Conservation (phyloP, 768 basidiomycete species). For the Serendipita indica region DNA sequence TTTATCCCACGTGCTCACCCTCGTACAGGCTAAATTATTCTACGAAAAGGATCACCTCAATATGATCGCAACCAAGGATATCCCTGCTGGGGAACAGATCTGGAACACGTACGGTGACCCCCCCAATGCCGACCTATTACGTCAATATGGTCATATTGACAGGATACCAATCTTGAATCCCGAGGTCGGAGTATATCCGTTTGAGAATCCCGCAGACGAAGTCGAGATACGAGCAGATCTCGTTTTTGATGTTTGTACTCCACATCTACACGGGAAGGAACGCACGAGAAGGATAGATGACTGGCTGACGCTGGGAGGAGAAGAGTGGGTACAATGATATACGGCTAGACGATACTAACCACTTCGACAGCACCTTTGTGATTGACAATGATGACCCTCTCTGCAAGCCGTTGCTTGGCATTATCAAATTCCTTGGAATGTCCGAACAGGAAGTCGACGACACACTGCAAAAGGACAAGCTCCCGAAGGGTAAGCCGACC, state of each 20-base stretch:
- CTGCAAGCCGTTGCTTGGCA: constrained; percentile 44
- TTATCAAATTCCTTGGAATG: constrained; percentile 49
- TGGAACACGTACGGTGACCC: constrained; percentile 94
- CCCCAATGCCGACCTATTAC: constrained; percentile 85
- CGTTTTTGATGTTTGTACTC: constrained; percentile 32
- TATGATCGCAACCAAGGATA: constrained; percentile 68
- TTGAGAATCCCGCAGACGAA: constrained; percentile 69
- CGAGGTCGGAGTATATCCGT: constrained; percentile 15
- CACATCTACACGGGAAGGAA: constrained; percentile 13
- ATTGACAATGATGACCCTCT: constrained; percentile 38
- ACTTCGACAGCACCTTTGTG: constrained; percentile 34
- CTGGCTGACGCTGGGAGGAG: constrained; percentile 83
- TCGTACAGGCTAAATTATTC: constrained; percentile 62
- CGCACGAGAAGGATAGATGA: constrained; percentile 63
- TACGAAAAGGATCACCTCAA: constrained; percentile 54
- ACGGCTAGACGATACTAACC: constrained; percentile 10
- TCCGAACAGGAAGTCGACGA: constrained; percentile 44
- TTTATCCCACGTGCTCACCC: background rate
- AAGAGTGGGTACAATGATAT: constrained; percentile 42
- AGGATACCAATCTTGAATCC: constrained; percentile 31
- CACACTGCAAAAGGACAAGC: constrained; percentile 43
- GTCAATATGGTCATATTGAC: constrained; percentile 90
- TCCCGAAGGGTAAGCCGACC: constrained; percentile 59
- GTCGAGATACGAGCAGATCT: constrained; percentile 64
- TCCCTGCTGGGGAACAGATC: constrained; percentile 73